These are phyloP conservation scores for Trichoderma sp. DNA, from an alignment of 2,329 filamentous ascomycete species.

Conservation along the genomic window DNA sequence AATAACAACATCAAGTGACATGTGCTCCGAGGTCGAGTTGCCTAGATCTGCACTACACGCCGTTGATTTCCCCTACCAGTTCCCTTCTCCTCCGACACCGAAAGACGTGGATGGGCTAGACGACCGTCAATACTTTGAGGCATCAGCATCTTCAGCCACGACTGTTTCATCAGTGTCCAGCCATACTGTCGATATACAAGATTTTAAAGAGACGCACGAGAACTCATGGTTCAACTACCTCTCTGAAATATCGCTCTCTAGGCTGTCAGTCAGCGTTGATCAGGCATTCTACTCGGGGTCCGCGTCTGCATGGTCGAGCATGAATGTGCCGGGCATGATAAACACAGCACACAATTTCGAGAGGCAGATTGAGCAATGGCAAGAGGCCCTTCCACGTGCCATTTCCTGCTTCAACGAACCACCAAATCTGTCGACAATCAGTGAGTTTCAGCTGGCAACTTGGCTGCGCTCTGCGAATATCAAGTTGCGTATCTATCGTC, in stretches of 20 bases:
- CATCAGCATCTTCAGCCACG: neutral
- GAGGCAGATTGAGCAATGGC: neutral
- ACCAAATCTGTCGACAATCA: neutral
- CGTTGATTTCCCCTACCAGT: neutral
- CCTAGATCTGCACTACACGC: neutral
- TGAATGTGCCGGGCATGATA: neutral
- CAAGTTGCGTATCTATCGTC: neutral
- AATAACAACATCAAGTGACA: neutral
- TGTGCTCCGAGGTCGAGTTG: neutral
- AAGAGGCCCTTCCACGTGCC: neutral
- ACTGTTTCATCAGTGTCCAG: neutral
- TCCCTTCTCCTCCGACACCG: slow-evolving; percentile 7
- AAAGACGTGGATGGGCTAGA: slow-evolving; percentile 5
- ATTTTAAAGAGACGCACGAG: neutral
- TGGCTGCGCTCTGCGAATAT: neutral
- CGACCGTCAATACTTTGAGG: neutral
- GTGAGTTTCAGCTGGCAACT: neutral
- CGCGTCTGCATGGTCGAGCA: neutral
- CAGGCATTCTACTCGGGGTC: neutral
- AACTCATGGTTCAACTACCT: neutral
- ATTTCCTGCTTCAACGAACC: neutral
- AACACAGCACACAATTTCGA: neutral
- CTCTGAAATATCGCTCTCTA: neutral
- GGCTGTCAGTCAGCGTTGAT: neutral
- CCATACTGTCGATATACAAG: neutral